Evolutionary conservation across 2,329 filamentous ascomycete species (phyloP), one percentile per base, ranked within the genome.

Genomic region (Bipolaris victoriae): DNA sequence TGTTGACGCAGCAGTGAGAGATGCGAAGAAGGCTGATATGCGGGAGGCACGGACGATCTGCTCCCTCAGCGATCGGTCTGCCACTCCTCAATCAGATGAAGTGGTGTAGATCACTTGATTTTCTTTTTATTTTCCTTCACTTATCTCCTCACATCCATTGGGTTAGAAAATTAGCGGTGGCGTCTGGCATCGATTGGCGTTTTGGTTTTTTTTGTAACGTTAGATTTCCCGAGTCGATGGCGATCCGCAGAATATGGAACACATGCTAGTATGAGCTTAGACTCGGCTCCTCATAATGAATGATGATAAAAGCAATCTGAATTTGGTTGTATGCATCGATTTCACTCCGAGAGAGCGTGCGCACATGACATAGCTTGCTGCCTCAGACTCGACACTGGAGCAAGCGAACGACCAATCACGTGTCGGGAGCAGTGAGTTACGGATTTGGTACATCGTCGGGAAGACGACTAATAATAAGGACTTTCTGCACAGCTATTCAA

Each of bases 1-100:
- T 7, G 70, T 73, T 16, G 68, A 69, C 46, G 61, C 60, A 5
- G 69, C 69, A 4, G 66, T 71, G 2, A 47, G 63, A 20, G 64
- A 71, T 55, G 67, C 68, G 11, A 66, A 56, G 56, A 60, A 45
- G 43, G 53, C 55, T 18, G 64, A 69, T 40, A 39, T 58, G 15
- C 35, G 47, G 9, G 58, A 62, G n/a, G 33, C 16, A n/a, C 16
- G 40, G 10, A 39, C 35, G 11, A 49, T 26, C 11, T 44, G 39
- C 49, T 18, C 20, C 2, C 29, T 33, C 7, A 43, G n/a, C n/a
- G 37, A 20, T 18, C 52, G 22, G n/a, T 47, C 39, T 10, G 20
- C 3, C 15, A 22, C 22, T 1, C 31, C 22, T 22, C 36, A 22
- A 3, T 11, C 31, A 3, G 24, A 5, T 15, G 44, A 7, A 44